phyloP scores from a whole-genome alignment of 495 filamentous ascomycete genomes.

The Articulospora tetracladia region DNA sequence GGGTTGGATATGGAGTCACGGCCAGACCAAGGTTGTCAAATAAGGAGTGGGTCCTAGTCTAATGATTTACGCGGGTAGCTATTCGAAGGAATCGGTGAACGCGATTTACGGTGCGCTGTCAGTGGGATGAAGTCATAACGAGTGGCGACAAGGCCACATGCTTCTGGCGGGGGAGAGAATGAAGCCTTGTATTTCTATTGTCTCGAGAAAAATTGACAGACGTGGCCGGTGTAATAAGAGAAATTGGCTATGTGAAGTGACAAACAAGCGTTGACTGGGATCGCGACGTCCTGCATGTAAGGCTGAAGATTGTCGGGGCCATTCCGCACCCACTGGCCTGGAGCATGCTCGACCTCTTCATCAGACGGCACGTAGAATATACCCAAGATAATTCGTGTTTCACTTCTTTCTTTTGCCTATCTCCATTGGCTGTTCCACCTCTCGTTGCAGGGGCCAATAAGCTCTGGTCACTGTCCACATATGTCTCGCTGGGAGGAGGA shows the following conservation, averaged over 20 bases:
- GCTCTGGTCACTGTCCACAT: background rate
- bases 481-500: background rate
- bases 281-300: slow-evolving; percentile 23
- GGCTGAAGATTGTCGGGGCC: slow-evolving; percentile 15
- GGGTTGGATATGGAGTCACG: slow-evolving; percentile 18
- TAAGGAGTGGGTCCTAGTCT: slow-evolving; percentile 18
- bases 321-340: background rate
- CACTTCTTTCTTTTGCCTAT: background rate
- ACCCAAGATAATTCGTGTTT: background rate
- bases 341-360: background rate
- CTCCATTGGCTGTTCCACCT: background rate
- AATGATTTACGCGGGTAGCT: background rate
- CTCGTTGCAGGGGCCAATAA: background rate
- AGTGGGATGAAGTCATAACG: background rate
- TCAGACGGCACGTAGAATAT: background rate
- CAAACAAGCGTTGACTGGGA: slow-evolving; percentile 25
- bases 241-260: slow-evolving; percentile 27
- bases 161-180: slow-evolving; percentile 1
- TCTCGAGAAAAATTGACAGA: background rate
- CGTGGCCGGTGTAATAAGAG: slow-evolving; percentile 13
- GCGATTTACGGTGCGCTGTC: background rate
- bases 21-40: slow-evolving; percentile 25
- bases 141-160: slow-evolving; percentile 14
- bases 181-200: background rate
- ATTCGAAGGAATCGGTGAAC: background rate